Percentiles rank a stretch among this genome's conserved stretches.
phyloP scores from a whole-genome alignment of 2,329 filamentous ascomycete genomes.

The Fusarium tanahbumbuense region DNA sequence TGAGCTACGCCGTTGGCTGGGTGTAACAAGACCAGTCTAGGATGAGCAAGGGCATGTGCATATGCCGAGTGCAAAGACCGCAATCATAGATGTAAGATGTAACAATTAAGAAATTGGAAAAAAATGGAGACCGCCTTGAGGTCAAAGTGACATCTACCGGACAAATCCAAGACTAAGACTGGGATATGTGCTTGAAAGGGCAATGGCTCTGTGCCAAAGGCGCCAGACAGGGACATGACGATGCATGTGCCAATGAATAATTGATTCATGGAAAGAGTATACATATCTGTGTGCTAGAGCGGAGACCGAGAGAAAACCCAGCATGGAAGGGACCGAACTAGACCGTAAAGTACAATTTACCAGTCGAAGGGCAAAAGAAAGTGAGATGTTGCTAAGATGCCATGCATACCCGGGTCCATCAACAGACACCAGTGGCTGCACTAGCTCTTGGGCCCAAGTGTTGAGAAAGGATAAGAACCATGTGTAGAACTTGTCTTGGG shows the following conservation, averaged over 20 bases:
- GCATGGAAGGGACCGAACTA: conserved; percentile 33
- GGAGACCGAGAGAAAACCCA: conserved; percentile 40
- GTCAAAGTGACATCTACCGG: conserved; percentile 23
- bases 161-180: conserved; percentile 27
- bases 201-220: conserved; percentile 42
- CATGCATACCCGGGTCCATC: conserved; percentile 48
- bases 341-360: conserved; percentile 29
- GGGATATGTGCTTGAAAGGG: conserved; percentile 38
- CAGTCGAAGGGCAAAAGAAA: conserved; percentile 29
- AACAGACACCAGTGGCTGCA: conserved; percentile 48
- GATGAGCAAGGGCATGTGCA: conserved; percentile 44
- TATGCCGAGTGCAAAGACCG: conserved; percentile 44
- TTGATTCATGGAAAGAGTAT: conserved; percentile 24
- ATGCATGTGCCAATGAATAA: conserved; percentile 25
- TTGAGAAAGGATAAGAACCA: conserved; percentile 31
- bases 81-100: conserved; percentile 35
- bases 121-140: conserved; percentile 22
- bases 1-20: conserved; percentile 41
- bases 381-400: conserved; percentile 47
- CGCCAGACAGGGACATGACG: conserved; percentile 34
- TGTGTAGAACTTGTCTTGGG: conserved; percentile 40
- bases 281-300: conserved; percentile 35
- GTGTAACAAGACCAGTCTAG: conserved; percentile 39
- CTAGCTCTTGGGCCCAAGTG: conserved; percentile 45
- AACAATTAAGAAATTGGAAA: conserved; percentile 28